Conservation (phyloP, 139 green algal species). For the Pseudopediastrum boryanum region DNA sequence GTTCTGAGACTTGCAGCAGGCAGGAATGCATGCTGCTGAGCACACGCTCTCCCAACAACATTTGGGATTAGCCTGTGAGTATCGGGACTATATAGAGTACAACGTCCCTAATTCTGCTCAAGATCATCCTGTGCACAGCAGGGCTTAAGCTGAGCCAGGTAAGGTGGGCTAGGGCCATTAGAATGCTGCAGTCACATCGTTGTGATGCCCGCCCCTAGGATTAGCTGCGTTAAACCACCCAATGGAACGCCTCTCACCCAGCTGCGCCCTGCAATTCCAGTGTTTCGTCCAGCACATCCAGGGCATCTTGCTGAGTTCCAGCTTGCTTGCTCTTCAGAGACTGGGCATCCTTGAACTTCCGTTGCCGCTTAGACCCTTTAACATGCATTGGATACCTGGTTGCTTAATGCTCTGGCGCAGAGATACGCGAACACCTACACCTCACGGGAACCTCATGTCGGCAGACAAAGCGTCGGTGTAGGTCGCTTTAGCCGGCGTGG, state of each 20-base stretch:
- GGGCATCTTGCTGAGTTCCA: conserved; percentile 6
- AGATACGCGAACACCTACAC: too few species aligned
- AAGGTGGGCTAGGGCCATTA: background rate
- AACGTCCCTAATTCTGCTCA: background rate
- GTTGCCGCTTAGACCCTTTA: conserved; percentile 52
- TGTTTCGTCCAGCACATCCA: background rate
- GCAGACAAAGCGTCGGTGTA: too few species aligned
- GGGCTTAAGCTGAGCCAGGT: background rate
- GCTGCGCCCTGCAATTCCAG: conserved; percentile 33
- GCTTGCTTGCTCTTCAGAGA: conserved; percentile 42
- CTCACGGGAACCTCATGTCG: too few species aligned
- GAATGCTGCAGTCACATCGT: too few species aligned
- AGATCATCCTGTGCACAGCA: background rate
- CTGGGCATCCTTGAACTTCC: conserved; percentile 46
- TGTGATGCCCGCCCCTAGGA: background rate
- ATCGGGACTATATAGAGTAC: too few species aligned
- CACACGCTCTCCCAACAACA: too few species aligned
- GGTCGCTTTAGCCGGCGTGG: too few species aligned
- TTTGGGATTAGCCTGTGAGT: too few species aligned
- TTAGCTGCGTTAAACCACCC: too few species aligned
- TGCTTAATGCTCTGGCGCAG: too few species aligned
- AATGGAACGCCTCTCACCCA: conserved; percentile 23
- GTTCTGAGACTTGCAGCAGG: too few species aligned
- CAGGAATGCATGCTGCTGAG: too few species aligned
- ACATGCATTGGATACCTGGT: conserved; percentile 2